These are phyloP conservation scores for Patellifolia procumbens DNA, from an alignment of 179 eudicot genomes.

Conservation along the genomic window DNA sequence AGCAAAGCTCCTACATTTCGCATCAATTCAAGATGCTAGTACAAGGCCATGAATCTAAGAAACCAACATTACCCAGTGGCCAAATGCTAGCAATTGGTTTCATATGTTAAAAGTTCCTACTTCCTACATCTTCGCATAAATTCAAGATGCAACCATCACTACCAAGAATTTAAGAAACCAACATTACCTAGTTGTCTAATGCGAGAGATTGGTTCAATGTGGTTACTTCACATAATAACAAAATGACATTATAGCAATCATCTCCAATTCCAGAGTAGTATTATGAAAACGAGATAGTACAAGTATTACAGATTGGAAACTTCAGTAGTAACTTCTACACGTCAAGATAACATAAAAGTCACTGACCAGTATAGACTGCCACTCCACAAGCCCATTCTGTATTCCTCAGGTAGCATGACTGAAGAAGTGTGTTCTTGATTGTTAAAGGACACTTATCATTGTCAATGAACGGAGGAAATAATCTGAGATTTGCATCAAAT, in stretches of 20 bases:
- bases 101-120: too few species aligned
- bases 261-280: background rate
- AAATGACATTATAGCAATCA: background rate
- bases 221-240: background rate
- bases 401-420: constrained; percentile 95
- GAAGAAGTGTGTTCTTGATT: constrained; percentile 90
- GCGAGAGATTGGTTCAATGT: background rate
- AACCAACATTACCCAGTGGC: background rate
- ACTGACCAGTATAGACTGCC: constrained; percentile 91
- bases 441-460: constrained; percentile 89
- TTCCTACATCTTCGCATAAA: too few species aligned
- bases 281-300: background rate
- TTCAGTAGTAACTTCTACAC: background rate
- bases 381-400: constrained; percentile 99
- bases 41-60: background rate
- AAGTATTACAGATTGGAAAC: background rate
- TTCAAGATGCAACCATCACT: background rate
- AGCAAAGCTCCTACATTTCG: background rate
- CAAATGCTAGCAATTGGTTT: background rate
- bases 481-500: constrained; percentile 91
- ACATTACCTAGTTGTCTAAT: background rate
- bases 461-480: constrained; percentile 97
- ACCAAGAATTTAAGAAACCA: background rate
- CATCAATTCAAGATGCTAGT: background rate
- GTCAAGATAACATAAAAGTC: constrained; percentile 11